Percentiles rank a stretch among this genome's conserved stretches.
These are phyloP conservation scores for Taphrina flavorubra DNA, from an alignment of 1,139 yeast species.

Conservation along the genomic window DNA sequence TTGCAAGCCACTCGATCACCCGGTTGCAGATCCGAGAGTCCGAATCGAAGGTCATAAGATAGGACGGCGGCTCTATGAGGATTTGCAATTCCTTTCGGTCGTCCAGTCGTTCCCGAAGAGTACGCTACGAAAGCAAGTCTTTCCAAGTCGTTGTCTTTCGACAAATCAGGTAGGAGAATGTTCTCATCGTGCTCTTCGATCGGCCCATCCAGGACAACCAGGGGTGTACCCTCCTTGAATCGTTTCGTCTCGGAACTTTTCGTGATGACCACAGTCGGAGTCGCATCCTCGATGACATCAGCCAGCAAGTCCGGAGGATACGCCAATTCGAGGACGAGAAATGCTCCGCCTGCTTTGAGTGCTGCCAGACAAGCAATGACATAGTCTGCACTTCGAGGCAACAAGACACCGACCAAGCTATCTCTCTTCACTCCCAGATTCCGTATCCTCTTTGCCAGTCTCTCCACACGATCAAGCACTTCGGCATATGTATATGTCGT, in stretches of 20 bases:
- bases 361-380: slow-evolving; percentile 34
- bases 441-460: slow-evolving; percentile 20
- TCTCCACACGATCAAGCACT: slow-evolving; percentile 14
- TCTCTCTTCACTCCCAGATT: slow-evolving; percentile 23
- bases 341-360: slow-evolving; percentile 30
- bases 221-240: slow-evolving; percentile 6
- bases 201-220: slow-evolving; percentile 16
- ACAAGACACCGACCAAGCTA: slow-evolving; percentile 25
- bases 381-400: slow-evolving; percentile 32
- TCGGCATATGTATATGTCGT: slow-evolving; percentile 23
- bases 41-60: slow-evolving; percentile 26
- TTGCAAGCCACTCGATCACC: slow-evolving; percentile 36
- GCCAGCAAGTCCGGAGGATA: slow-evolving; percentile 59
- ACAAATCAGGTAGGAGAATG: slow-evolving; percentile 2
- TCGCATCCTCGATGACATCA: slow-evolving; percentile 27
- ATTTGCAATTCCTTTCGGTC: slow-evolving; percentile 32
- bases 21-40: slow-evolving; percentile 24
- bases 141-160: slow-evolving; percentile 29
- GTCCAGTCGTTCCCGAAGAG: slow-evolving; percentile 34
- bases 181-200: not conserved
- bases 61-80: slow-evolving; percentile 36
- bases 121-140: slow-evolving; percentile 30
- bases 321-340: slow-evolving; percentile 55
- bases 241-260: slow-evolving; percentile 3
- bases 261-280: slow-evolving; percentile 23